phyloP scores from a whole-genome alignment of 169 alveolate genomes.

The Plasmodium cynomolgi region DNA sequence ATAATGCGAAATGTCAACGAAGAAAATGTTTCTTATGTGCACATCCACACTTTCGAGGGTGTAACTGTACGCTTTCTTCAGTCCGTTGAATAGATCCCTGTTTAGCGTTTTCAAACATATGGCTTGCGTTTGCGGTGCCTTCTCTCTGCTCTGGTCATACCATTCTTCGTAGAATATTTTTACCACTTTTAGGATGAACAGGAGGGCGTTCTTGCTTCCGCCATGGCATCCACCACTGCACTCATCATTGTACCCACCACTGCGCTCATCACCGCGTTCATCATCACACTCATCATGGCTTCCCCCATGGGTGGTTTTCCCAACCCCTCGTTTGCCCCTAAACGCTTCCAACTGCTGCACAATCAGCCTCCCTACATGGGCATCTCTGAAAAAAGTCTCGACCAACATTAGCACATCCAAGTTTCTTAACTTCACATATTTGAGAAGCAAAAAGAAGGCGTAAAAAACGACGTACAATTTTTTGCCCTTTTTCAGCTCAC shows the following conservation, averaged over 20 bases:
- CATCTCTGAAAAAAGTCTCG: constrained; percentile 59
- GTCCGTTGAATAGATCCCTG: constrained; percentile 40
- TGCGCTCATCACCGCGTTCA: neutral
- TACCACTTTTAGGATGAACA: constrained; percentile 51
- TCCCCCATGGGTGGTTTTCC: neutral
- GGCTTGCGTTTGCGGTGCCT: constrained; percentile 21
- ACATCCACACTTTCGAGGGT: constrained; percentile 31
- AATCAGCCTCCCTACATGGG: constrained; percentile 5
- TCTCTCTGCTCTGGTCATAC: constrained; percentile 24
- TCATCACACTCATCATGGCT: neutral
- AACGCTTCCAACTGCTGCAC: constrained; percentile 30
- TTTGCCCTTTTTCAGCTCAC: constrained; percentile 3
- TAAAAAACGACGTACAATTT: constrained; percentile 3
- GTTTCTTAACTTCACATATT: constrained; percentile 60
- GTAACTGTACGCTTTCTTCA: constrained; percentile 43
- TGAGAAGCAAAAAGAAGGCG: constrained; percentile 34
- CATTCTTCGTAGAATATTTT: constrained; percentile 72
- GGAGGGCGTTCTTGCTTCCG: neutral
- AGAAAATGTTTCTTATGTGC: constrained; percentile 67
- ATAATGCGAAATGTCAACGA: constrained; percentile 54
- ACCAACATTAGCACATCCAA: constrained; percentile 6
- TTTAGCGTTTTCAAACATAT: constrained; percentile 56
- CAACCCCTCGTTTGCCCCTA: constrained; percentile 14
- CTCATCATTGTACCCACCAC: neutral
- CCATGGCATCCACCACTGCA: neutral